Evolutionary conservation across 2,329 filamentous ascomycete genomes (phyloP), one percentile per base, ranked within the genome.

Genomic region (Cytospora piceae): DNA sequence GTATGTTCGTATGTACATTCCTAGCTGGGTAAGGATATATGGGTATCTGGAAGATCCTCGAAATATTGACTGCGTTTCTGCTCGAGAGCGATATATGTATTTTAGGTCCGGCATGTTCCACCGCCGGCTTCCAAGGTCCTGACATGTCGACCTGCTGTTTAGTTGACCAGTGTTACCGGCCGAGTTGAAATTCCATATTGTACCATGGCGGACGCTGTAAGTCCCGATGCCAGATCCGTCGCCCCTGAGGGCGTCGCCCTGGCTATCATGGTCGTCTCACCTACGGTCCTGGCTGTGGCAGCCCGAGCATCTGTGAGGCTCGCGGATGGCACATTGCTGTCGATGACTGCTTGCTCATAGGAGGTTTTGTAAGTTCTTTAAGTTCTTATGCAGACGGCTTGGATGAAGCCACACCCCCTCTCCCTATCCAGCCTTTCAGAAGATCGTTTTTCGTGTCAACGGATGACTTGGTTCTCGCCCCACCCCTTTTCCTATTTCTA

Each of bases 201-300:
- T 2, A 34, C 32, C 7, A 53, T 51, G 58, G 31, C 58, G 4
- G 58, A n/a, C 31, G 22, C 31, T 20, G 31, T 60, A n/a, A 42
- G 46, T 8, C 58, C 46, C 3, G 17, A 24, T 20, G 46, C 58
- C 7, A 27, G 54, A 51, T 32, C 22, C 12, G 42, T 58, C 39
- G 14, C 32, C 15, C 61, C 46, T 22, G 42, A 63, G 22, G 61
- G 61, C 11, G n/a, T 63, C 27, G 53, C 61, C 31, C 24, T 63
- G 24, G 61, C 46, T 14, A 63, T 63, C 5, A 29, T 63, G 32
- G 8, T 57, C 17, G 42, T 52, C 57, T 57, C 61, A 3, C 54
- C 53, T 11, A 57, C 37, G 17, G 15, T 53, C 12, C 27, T 63
- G 15, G 42, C 53, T 27, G 61, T 63, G 29, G 54, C 39, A n/a